Conservation (phyloP, 495 filamentous ascomycete species). For the Neurospora sp. region DNA sequence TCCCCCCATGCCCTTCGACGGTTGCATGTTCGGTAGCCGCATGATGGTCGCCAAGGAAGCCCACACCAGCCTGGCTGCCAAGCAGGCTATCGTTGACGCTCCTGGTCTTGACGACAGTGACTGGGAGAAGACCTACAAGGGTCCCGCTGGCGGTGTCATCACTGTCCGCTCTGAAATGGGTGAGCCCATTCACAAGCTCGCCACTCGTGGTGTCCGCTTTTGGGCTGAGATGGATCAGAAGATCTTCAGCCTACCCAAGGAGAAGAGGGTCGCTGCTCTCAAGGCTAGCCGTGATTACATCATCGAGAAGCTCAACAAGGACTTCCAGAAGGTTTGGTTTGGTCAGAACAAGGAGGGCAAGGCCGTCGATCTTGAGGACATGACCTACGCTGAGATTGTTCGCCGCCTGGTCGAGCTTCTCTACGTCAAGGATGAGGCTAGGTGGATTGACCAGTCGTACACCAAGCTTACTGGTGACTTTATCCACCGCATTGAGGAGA, state of each 20-base stretch:
- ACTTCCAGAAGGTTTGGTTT: conserved; percentile 99
- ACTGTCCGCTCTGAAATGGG: conserved; percentile 99
- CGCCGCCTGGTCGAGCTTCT: conserved; percentile 92
- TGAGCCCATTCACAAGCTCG: conserved; percentile 96
- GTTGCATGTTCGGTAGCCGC: conserved; percentile 79
- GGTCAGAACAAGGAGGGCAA: conserved; percentile 75
- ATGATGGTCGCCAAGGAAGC: conserved; percentile 95
- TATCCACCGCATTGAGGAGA: conserved; percentile 90
- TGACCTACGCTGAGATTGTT: conserved; percentile 92
- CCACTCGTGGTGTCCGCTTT: conserved; percentile 85
- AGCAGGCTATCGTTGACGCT: conserved; percentile 90
- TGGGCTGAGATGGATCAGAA: conserved; percentile 98
- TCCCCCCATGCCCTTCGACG: conserved; percentile 90
- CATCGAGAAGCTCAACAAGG: conserved; percentile 94
- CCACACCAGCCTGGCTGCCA: conserved; percentile 84
- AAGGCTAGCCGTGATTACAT: conserved; percentile 91
- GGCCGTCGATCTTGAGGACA: conserved; percentile 90
- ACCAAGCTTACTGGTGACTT: conserved; percentile 80
- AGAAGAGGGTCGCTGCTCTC: conserved; percentile 82
- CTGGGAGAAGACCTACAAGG: conserved; percentile 97
- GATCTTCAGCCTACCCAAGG: conserved; percentile 93
- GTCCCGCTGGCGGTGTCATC: conserved; percentile 82
- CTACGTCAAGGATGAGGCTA: conserved; percentile 85
- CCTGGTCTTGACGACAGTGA: conserved; percentile 76
- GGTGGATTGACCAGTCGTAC: conserved; percentile 90